Evolutionary conservation across 2,329 filamentous ascomycete genomes (phyloP), one percentile per base, ranked within the genome.

Genomic region (Pseudogymnoascus sp.): DNA sequence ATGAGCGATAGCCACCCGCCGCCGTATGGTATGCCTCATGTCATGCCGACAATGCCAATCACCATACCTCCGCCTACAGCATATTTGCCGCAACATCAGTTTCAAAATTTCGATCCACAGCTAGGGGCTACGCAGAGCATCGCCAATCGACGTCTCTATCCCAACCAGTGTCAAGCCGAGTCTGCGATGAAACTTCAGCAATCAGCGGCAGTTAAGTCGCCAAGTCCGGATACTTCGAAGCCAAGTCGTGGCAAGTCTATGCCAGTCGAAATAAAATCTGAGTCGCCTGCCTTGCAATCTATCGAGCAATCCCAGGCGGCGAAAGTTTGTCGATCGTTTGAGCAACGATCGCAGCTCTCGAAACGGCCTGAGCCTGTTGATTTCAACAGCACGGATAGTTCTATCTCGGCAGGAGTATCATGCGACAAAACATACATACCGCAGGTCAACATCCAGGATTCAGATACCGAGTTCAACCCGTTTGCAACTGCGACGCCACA

Each of bases 221-320:
- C 49, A 7, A 55, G 49, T 55, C 49, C 49, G 28, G 25, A 5
- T 33, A 33, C n/a, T 33, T 11, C n/a, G 6, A 33, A 55, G 28
- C 49, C 49, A 18, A 18, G 9, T 55, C 49, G 49, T 55, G 49
- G 49, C 11, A 55, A 55, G 5, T 55, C 49, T 14, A 18, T 55
- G 49, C 49, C 49, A 18, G 28, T 55, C 28, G 49, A 55, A 55
- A 55, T 55, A 55, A 55, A 55, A 18, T 33, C 49, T 9, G 49
- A 55, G n/a, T 33, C 49, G 9, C 49, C 49, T 12, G 28, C 49
- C 16, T 33, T 55, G 49, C 49, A 55, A 33, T 55, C 49, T 5
- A 55, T 55, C n/a, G 49, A 55, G 16, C 49, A 33, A 31, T 5
- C 49, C n/a, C 28, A 55, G 28, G 9, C 8, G 16, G 9, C 8